phyloP scores from a whole-genome alignment of 768 basidiomycete genomes.

The Lactifluus piperatus region DNA sequence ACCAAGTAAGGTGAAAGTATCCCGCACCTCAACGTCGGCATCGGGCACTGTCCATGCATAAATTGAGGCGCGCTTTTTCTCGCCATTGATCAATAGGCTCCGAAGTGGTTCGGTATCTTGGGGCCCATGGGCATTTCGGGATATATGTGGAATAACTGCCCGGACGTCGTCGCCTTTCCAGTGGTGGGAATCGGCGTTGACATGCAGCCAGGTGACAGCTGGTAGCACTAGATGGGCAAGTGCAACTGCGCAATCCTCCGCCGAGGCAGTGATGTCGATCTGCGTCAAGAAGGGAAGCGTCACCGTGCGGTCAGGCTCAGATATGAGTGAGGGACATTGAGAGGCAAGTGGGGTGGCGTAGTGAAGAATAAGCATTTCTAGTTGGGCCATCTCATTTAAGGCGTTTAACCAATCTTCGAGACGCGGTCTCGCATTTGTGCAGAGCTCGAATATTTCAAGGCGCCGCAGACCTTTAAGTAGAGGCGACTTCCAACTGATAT shows the following conservation, averaged over 20 bases:
- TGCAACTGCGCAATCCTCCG: background rate
- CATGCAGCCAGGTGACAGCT: no score
- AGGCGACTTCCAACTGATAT: no score
- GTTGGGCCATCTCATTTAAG: slow-evolving; percentile 2
- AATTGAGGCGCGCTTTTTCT: no score
- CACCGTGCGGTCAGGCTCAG: no score
- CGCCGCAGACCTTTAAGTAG: no score
- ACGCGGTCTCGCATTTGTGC: background rate
- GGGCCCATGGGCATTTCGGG: no score
- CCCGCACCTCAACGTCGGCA: no score
- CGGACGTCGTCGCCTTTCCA: background rate
- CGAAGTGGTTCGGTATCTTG: slow-evolving; percentile 2
- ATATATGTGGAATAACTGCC: background rate
- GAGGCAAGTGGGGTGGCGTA: background rate
- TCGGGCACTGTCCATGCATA: background rate
- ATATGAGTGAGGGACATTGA: background rate
- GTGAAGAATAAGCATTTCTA: slow-evolving; percentile 1
- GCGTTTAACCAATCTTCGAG: slow-evolving; percentile 15
- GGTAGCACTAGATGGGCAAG: slow-evolving; percentile 9
- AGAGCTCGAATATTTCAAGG: background rate
- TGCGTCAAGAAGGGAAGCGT: background rate
- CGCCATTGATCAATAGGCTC: background rate
- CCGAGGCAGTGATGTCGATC: background rate
- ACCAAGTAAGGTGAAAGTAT: no score
- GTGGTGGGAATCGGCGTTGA: background rate